Percentiles rank a stretch among this genome's conserved stretches.
phyloP scores from a whole-genome alignment of 805 yeast species.

The Yamadazyma endophytica region DNA sequence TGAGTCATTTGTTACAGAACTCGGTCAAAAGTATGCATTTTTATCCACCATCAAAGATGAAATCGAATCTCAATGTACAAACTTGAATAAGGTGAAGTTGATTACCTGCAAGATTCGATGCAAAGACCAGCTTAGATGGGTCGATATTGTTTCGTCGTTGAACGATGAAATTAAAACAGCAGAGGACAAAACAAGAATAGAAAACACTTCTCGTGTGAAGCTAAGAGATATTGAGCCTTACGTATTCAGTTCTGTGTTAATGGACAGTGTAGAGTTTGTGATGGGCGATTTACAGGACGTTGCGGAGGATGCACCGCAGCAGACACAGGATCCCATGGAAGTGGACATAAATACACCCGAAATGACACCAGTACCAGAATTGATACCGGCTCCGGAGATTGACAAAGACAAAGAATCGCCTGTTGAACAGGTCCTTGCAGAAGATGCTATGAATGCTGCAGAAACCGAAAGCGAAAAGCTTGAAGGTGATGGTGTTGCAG shows the following conservation, averaged over 20 bases:
- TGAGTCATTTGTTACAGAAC: background rate
- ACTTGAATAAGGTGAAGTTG: background rate
- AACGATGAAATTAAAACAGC: slow-evolving; percentile 27
- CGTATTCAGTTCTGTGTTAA: slow-evolving; percentile 42
- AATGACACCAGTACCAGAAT: slow-evolving; percentile 1
- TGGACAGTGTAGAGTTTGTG: slow-evolving; percentile 14
- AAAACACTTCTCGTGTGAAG: slow-evolving; percentile 35
- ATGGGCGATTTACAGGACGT: background rate
- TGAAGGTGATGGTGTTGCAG: too few species aligned
- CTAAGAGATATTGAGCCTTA: slow-evolving; percentile 50
- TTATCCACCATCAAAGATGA: slow-evolving; percentile 24
- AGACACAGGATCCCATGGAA: background rate
- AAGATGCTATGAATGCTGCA: too few species aligned
- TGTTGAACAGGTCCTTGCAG: slow-evolving; percentile 5
- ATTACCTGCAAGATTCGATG: slow-evolving; percentile 4
- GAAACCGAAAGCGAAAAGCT: too few species aligned
- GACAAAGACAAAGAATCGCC: background rate
- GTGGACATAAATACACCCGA: background rate
- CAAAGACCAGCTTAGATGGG: slow-evolving; percentile 16
- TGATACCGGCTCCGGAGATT: background rate
- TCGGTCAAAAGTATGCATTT: slow-evolving; percentile 20
- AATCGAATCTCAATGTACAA: too few species aligned
- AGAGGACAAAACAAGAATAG: slow-evolving; percentile 31
- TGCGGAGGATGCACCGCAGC: background rate
- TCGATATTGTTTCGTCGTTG: slow-evolving; percentile 23